These are phyloP conservation scores for Ophiostoma sp. DNA, from an alignment of 2,329 filamentous ascomycete species.

Conservation along the genomic window DNA sequence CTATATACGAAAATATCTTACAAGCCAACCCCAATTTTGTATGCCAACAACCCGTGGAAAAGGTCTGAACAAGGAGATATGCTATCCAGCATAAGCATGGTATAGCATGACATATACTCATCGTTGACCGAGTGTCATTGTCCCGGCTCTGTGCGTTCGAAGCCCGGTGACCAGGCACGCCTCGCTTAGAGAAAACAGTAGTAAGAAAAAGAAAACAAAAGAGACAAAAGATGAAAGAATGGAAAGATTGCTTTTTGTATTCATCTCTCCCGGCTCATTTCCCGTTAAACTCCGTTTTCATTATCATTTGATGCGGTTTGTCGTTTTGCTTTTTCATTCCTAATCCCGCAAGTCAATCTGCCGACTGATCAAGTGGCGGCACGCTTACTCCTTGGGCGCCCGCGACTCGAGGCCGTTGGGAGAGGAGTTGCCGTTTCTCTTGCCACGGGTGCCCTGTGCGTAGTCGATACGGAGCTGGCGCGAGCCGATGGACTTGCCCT, in stretches of 20 bases:
- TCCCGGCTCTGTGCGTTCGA: background rate
- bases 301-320: background rate
- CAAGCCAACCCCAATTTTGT: constrained; percentile 8
- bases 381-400: background rate
- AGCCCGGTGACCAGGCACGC: background rate
- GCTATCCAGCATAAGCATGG: background rate
- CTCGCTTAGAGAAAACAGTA: background rate
- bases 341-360: background rate
- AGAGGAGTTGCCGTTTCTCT: background rate
- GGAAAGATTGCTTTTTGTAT: background rate
- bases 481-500: constrained; percentile 56
- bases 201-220: background rate
- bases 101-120: too few species aligned
- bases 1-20: constrained; percentile 12
- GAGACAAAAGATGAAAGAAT: background rate
- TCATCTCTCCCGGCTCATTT: background rate
- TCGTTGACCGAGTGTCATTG: background rate
- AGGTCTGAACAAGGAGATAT: background rate
- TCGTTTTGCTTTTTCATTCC: background rate
- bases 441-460: constrained; percentile 14
- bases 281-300: constrained; percentile 9
- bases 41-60: constrained; percentile 8
- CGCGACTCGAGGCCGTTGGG: background rate
- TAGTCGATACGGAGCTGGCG: constrained; percentile 62
- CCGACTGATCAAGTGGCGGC: too few species aligned